Evolutionary conservation across 2,329 filamentous ascomycete genomes (phyloP).

Genomic region (Fusarium begoniae): DNA sequence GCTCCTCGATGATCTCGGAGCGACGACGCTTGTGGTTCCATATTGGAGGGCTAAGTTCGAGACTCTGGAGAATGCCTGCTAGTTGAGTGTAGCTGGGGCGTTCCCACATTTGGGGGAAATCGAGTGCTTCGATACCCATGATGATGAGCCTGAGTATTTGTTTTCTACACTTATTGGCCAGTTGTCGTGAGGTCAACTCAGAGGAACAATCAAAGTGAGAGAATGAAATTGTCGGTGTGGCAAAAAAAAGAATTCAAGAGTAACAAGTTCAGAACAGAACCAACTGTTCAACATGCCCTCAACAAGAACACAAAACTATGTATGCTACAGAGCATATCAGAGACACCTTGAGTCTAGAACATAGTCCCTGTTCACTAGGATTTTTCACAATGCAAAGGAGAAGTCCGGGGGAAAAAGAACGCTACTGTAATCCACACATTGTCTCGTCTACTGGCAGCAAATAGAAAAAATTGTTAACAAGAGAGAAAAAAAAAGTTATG

Average conservation of each 20-base stretch:
- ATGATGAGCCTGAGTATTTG: not conserved
- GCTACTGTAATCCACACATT: slow-evolving; percentile 14
- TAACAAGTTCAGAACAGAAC: not conserved
- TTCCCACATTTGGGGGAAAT: slow-evolving; percentile 85
- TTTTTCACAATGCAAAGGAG: slow-evolving; percentile 3
- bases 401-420: slow-evolving; percentile 18
- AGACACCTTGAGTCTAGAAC: slow-evolving; percentile 13
- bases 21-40: slow-evolving; percentile 65
- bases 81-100: slow-evolving; percentile 74
- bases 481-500: not conserved
- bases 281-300: not conserved
- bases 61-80: slow-evolving; percentile 69
- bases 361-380: slow-evolving; percentile 11
- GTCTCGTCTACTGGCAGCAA: slow-evolving; percentile 4
- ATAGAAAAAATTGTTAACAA: slow-evolving; percentile 12
- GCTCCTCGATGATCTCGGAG: slow-evolving; percentile 53
- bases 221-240: slow-evolving; percentile 13
- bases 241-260: not conserved
- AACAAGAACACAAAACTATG: slow-evolving; percentile 21
- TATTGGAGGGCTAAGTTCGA: slow-evolving; percentile 73
- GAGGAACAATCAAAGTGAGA: not conserved
- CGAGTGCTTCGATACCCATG: slow-evolving; percentile 53
- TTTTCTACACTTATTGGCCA: not conserved
- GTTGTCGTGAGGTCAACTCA: not conserved
- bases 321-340: slow-evolving; percentile 22